These are phyloP conservation scores for Acer negundo DNA, from an alignment of 345 rosid genomes.

Conservation along the genomic window DNA sequence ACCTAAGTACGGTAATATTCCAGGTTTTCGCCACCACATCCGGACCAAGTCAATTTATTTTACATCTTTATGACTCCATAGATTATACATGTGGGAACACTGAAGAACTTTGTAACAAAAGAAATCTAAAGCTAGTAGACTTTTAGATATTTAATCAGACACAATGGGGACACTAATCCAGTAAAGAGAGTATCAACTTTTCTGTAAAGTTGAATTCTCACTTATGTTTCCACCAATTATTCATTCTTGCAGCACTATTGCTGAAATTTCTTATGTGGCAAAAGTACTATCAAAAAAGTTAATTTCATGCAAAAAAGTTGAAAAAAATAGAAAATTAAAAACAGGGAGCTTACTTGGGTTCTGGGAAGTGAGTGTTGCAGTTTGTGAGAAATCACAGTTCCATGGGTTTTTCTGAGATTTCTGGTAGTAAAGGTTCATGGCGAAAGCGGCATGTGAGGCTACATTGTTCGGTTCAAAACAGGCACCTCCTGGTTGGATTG, in stretches of 20 bases:
- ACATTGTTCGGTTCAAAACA: constrained; percentile 79
- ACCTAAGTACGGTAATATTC: no score
- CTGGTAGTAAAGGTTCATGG: constrained; percentile 83
- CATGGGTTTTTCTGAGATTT: constrained; percentile 42
- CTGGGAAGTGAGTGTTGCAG: constrained; percentile 53
- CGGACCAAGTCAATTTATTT: not conserved
- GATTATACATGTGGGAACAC: not conserved
- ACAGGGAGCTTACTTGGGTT: constrained; percentile 39
- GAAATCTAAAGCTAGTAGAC: not conserved
- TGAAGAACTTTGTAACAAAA: not conserved
- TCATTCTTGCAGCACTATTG: not conserved
- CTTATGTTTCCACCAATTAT: not conserved
- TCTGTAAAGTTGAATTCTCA: not conserved
- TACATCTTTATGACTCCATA: not conserved
- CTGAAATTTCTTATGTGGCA: constrained; percentile 1
- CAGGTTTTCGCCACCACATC: no score
- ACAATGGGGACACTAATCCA: not conserved
- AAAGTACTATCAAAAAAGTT: not conserved
- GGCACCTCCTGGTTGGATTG: constrained; percentile 66
- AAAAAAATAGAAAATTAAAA: no score
- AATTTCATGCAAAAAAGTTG: not conserved
- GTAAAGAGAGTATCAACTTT: not conserved
- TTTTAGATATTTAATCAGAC: constrained; percentile 1
- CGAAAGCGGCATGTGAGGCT: constrained; percentile 69
- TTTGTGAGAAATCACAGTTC: constrained; percentile 76